Evolutionary conservation across 2,329 filamentous ascomycete species (phyloP).

Genomic region (Colletotrichum somersetense): DNA sequence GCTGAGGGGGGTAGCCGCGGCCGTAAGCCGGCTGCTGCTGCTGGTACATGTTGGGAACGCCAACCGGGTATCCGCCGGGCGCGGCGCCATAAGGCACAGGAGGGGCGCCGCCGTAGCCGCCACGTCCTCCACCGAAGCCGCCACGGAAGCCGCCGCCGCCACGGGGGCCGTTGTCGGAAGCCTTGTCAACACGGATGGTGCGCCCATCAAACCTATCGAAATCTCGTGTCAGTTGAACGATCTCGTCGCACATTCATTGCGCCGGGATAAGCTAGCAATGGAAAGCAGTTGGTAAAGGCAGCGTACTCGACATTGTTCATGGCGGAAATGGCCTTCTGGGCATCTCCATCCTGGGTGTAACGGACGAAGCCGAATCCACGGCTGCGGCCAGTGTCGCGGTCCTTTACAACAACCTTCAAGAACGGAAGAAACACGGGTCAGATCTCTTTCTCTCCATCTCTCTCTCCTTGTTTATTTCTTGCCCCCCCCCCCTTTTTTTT

Average conservation of each 20-base stretch:
- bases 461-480: neutral
- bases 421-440: constrained; percentile 41
- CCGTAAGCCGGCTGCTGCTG: constrained; percentile 54
- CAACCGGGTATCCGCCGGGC: constrained; percentile 52
- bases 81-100: constrained; percentile 49
- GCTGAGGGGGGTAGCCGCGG: constrained; percentile 58
- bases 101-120: constrained; percentile 49
- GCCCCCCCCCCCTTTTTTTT: too few species aligned
- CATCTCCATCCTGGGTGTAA: constrained; percentile 81
- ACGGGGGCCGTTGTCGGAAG: constrained; percentile 81
- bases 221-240: constrained; percentile 18
- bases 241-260: constrained; percentile 13
- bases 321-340: constrained; percentile 78
- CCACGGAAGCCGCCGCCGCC: constrained; percentile 62
- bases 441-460: constrained; percentile 36
- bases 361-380: constrained; percentile 98
- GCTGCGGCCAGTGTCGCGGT: constrained; percentile 95
- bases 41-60: constrained; percentile 53
- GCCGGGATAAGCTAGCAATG: constrained; percentile 44
- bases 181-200: constrained; percentile 94
- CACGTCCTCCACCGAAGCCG: constrained; percentile 55
- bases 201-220: constrained; percentile 88
- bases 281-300: constrained; percentile 41
- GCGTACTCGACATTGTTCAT: constrained; percentile 94
- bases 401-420: constrained; percentile 91